Conservation (phyloP, 805 yeast species). For the Barnettozyma vustinii region DNA sequence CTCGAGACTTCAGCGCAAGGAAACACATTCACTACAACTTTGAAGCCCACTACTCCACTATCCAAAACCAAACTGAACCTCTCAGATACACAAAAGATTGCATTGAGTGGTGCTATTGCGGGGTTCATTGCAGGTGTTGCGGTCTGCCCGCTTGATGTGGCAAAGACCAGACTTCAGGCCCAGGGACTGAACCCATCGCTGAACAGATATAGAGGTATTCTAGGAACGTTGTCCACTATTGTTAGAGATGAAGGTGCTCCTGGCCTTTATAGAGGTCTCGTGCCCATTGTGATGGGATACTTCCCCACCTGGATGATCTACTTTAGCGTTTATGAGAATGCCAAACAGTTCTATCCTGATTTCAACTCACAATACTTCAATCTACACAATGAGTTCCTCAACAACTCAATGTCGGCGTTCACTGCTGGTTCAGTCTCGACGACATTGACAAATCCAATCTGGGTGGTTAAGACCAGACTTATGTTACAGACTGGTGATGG, state of each 20-base stretch:
- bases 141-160: conserved; percentile 95
- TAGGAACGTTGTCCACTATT: conserved; percentile 62
- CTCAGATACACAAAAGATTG: conserved; percentile 54
- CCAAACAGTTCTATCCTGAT: conserved; percentile 51
- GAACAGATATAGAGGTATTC: conserved; percentile 45
- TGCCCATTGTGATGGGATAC: conserved; percentile 90
- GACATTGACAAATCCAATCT: conserved; percentile 83
- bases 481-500: conserved; percentile 65
- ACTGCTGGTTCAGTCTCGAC: conserved; percentile 88
- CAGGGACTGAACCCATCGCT: conserved; percentile 45
- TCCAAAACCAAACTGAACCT: conserved; percentile 11
- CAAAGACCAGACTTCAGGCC: conserved; percentile 90
- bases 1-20: conserved; percentile 8
- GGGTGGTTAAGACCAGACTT: conserved; percentile 94
- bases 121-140: conserved; percentile 85
- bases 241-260: conserved; percentile 70
- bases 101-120: conserved; percentile 88
- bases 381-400: conserved; percentile 28
- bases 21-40: conserved; percentile 9
- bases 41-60: conserved; percentile 7
- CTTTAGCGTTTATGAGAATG: conserved; percentile 81
- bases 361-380: conserved; percentile 25
- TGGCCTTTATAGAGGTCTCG: conserved; percentile 86
- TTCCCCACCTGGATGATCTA: conserved; percentile 98
- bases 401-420: conserved; percentile 56